phyloP scores from a whole-genome alignment of 768 basidiomycete species.

The Mycena epipterygia region DNA sequence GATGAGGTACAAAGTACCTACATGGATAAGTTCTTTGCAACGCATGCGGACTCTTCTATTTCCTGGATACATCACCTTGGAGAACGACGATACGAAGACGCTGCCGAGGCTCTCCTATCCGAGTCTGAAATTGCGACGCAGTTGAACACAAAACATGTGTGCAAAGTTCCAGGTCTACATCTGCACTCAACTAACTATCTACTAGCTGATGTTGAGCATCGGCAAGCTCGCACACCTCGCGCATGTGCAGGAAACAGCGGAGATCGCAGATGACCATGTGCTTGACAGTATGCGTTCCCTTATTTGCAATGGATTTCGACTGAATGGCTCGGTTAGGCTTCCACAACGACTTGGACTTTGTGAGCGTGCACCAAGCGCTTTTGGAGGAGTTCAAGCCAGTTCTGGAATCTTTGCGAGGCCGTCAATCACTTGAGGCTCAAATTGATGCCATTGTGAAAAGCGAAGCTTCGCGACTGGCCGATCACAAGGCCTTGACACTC shows the following conservation, averaged over 20 bases:
- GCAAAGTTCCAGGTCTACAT: constrained; percentile 31
- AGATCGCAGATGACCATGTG: constrained; percentile 60
- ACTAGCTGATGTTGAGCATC: constrained; percentile 90
- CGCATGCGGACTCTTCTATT: constrained; percentile 68
- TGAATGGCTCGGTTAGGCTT: constrained; percentile 65
- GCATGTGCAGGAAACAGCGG: constrained; percentile 74
- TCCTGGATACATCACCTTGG: constrained; percentile 94
- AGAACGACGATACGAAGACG: constrained; percentile 72
- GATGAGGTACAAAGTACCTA: constrained; percentile 72
- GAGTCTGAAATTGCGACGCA: constrained; percentile 71
- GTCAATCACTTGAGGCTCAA: constrained; percentile 76
- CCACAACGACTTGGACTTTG: constrained; percentile 89
- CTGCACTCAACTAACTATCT: neutral
- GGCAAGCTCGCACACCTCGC: constrained; percentile 90
- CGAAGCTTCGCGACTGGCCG: constrained; percentile 63
- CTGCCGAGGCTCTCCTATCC: constrained; percentile 72
- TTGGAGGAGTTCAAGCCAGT: constrained; percentile 70
- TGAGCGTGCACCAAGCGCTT: constrained; percentile 85
- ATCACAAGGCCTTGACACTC: constrained; percentile 65
- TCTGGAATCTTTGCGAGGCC: constrained; percentile 63
- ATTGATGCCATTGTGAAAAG: constrained; percentile 71
- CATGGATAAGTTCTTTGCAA: constrained; percentile 80
- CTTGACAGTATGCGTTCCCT: constrained; percentile 64
- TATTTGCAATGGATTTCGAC: neutral
- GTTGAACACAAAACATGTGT: constrained; percentile 84